These are phyloP conservation scores for Aspergillus sp. DNA, from an alignment of 2,329 filamentous ascomycete genomes.

Conservation along the genomic window DNA sequence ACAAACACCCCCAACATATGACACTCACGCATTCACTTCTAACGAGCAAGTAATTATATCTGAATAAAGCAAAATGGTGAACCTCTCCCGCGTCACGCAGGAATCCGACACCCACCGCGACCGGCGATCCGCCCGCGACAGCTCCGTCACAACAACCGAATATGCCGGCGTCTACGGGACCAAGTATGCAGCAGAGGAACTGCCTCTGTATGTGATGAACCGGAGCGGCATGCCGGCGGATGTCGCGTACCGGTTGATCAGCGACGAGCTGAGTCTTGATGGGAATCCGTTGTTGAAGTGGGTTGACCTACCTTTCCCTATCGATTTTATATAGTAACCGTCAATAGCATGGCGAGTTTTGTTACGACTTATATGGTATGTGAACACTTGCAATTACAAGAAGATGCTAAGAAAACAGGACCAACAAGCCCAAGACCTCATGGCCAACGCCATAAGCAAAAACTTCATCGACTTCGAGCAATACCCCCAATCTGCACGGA, in stretches of 20 bases:
- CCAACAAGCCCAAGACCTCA: slow-evolving; percentile 61
- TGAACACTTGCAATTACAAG: not conserved
- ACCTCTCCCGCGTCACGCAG: slow-evolving; percentile 33
- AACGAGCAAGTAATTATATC: too few relatives aligned
- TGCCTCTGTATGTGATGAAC: slow-evolving; percentile 81
- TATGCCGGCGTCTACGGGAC: slow-evolving; percentile 74
- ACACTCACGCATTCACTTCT: too few relatives aligned
- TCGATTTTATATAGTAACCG: too few relatives aligned
- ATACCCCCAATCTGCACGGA: slow-evolving; percentile 59
- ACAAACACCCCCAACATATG: too few relatives aligned
- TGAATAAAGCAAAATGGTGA: too few relatives aligned
- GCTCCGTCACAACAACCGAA: slow-evolving; percentile 43
- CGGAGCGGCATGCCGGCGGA: slow-evolving; percentile 82
- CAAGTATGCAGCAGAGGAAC: slow-evolving; percentile 73
- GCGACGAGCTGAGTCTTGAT: slow-evolving; percentile 64
- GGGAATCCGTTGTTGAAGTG: slow-evolving; percentile 68
- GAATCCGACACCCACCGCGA: slow-evolving; percentile 28
- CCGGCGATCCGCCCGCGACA: slow-evolving; percentile 10
- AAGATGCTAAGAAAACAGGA: slow-evolving; percentile 39
- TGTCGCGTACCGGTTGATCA: slow-evolving; percentile 64
- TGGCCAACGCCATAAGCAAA: slow-evolving; percentile 68
- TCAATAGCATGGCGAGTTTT: slow-evolving; percentile 48
- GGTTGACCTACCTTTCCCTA: slow-evolving; percentile 30
- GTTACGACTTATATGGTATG: slow-evolving; percentile 66
- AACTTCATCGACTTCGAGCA: slow-evolving; percentile 72